Conservation (phyloP, 1,139 yeast species). For the Candida sp. region DNA sequence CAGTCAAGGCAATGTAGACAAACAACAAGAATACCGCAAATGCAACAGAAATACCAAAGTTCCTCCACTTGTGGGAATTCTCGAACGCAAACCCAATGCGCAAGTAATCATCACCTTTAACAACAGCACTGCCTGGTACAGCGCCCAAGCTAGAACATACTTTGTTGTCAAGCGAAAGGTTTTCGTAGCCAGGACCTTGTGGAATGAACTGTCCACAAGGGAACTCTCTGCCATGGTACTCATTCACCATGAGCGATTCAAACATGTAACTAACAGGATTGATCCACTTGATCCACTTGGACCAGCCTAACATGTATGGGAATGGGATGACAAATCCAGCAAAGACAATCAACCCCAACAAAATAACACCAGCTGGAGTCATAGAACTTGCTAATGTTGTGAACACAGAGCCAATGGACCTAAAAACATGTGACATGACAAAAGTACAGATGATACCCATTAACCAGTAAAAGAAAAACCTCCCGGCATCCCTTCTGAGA, state of each 20-base stretch:
- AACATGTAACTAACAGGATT: conserved; percentile 62
- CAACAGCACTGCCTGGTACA: conserved; percentile 53
- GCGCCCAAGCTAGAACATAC: conserved; percentile 74
- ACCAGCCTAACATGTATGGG: conserved; percentile 65
- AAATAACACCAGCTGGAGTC: conserved; percentile 61
- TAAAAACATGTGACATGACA: conserved; percentile 61
- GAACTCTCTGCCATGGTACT: conserved; percentile 52
- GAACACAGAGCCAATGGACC: conserved; percentile 60
- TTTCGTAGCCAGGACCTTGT: conserved; percentile 38
- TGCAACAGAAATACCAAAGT: conserved; percentile 71
- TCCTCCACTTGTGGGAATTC: conserved; percentile 79
- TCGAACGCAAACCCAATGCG: conserved; percentile 48
- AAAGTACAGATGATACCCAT: conserved; percentile 45
- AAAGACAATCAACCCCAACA: conserved; percentile 55
- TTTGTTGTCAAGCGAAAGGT: conserved; percentile 28
- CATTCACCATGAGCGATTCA: conserved; percentile 62
- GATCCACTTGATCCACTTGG: conserved; percentile 61
- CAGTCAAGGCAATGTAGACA: conserved; percentile 60
- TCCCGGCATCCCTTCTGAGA: conserved; percentile 59
- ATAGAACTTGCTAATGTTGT: conserved; percentile 52
- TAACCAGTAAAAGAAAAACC: conserved; percentile 59
- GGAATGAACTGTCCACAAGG: conserved; percentile 51
- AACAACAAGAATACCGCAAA: conserved; percentile 58
- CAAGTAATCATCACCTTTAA: conserved; percentile 65
- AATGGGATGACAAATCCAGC: conserved; percentile 65